Evolutionary conservation across 805 yeast genomes (phyloP), one percentile per base, ranked within the genome.

Genomic region (Metschnikowia gelsemii): DNA sequence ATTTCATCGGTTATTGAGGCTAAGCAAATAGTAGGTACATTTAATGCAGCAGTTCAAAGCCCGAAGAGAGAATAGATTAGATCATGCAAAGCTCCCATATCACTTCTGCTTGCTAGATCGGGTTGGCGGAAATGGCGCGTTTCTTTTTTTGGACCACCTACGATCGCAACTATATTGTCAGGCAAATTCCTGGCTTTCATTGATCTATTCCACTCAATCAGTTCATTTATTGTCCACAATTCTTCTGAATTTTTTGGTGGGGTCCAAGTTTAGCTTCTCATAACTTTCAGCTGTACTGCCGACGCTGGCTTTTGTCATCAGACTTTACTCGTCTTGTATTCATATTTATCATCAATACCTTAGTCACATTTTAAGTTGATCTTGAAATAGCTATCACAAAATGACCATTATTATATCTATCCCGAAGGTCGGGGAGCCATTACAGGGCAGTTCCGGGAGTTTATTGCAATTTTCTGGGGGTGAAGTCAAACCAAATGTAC

Each of bases 111-210:
- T 12, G 13, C 31, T 28, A 14, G 21, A n/a, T 20, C 35, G 26
- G 26, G 35, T 20, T 17, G 26, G 8, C 27, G 35, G 27, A 32
- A 13, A n/a, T 14, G 7, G 25, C 22, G 35, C 24, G 22, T 32
- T 32, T 22, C 24, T 22, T 32, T 32, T 22, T 22, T 6, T 13
- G 35, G 25, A 8, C 16, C 22, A 27, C 19, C 26, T 20, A 19
- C 25, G 35, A 32, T 32, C 35, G 35, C 35, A 32, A 32, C 35
- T 12, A 26, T 22, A 20, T 12, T 8, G 8, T n/a, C 13, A 8
- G 2, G 14, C 16, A 16, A 11, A 3, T 23, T 30, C 23, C 30
- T 27, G 8, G 3, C 14, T 5, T 3, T 27, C 14, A 8, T 13
- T 26, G 29, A 11, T 26, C 13, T 9, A 31, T 19, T 26, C 16